Evolutionary conservation across 2,329 filamentous ascomycete species (phyloP).

Genomic region (Aureobasidium sp.): DNA sequence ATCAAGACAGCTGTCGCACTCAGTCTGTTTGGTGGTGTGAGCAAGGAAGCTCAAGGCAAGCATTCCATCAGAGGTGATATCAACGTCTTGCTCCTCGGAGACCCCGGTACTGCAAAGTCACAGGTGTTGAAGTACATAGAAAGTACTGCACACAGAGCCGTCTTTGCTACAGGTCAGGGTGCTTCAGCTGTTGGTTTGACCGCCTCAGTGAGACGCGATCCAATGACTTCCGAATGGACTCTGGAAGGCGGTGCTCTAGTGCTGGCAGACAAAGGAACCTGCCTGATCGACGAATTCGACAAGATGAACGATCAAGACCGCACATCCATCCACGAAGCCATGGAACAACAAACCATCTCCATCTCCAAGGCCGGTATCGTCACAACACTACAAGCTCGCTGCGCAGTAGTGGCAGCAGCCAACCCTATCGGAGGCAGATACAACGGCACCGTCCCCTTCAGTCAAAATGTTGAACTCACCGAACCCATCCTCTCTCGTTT

Average conservation of each 20-base stretch:
- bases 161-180: slow-evolving; percentile 96
- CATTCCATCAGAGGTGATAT: slow-evolving; percentile 94
- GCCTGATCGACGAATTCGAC: slow-evolving; percentile 97
- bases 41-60: slow-evolving; percentile 79
- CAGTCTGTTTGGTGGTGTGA: slow-evolving; percentile 89
- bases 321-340: slow-evolving; percentile 97
- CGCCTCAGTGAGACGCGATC: slow-evolving; percentile 89
- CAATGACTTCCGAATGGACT: slow-evolving; percentile 94
- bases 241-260: slow-evolving; percentile 92
- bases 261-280: slow-evolving; percentile 87
- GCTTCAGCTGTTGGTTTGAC: slow-evolving; percentile 96
- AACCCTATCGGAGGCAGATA: slow-evolving; percentile 96
- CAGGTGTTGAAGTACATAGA: slow-evolving; percentile 97
- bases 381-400: slow-evolving; percentile 90
- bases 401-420: slow-evolving; percentile 90
- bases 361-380: slow-evolving; percentile 99
- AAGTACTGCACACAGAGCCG: slow-evolving; percentile 91
- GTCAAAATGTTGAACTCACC: slow-evolving; percentile 90
- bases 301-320: slow-evolving; percentile 99
- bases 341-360: slow-evolving; percentile 99
- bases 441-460: slow-evolving; percentile 92
- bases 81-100: slow-evolving; percentile 91
- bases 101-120: slow-evolving; percentile 96
- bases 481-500: slow-evolving; percentile 98
- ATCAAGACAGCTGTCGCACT: slow-evolving; percentile 95